Percentiles rank a stretch among this genome's conserved stretches.
These are phyloP conservation scores for Wallacemonas sp. DNA, from an alignment of 208 protist genomes.

Conservation along the genomic window DNA sequence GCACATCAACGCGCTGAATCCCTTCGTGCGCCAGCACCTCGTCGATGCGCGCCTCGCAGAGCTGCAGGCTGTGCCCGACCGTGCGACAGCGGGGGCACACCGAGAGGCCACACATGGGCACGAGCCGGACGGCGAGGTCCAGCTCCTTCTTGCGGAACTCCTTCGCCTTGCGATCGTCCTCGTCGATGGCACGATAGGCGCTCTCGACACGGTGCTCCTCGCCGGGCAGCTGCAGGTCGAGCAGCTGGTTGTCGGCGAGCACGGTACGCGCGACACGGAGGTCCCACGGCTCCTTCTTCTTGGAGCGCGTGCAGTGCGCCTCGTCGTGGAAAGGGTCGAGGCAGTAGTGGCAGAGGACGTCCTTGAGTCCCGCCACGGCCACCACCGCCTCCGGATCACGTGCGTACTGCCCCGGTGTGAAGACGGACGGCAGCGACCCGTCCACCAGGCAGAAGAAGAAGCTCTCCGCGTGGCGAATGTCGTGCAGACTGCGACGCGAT, in stretches of 20 bases:
- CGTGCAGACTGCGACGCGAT: conserved; percentile 40
- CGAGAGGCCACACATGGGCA: conserved; percentile 61
- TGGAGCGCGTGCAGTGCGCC: conserved; percentile 44
- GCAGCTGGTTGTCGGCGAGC: conserved; percentile 65
- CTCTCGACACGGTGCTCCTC: conserved; percentile 49
- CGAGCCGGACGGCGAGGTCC: conserved; percentile 64
- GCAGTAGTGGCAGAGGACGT: conserved; percentile 73
- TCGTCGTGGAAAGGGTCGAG: conserved; percentile 79
- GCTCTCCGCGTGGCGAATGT: conserved; percentile 65
- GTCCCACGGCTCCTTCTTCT: conserved; percentile 73
- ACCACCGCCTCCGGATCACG: conserved; percentile 77
- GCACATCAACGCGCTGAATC: conserved; percentile 54
- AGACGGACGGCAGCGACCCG: conserved; percentile 63
- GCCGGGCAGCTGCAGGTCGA: conserved; percentile 42
- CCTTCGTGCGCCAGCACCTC: conserved; percentile 46
- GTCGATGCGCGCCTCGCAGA: conserved; percentile 52
- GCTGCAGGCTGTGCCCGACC: conserved; percentile 60
- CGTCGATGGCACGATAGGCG: conserved; percentile 68
- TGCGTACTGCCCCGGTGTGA: conserved; percentile 72
- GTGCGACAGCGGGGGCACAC: conserved; percentile 65
- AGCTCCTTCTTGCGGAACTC: conserved; percentile 85
- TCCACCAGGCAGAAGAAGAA: conserved; percentile 90
- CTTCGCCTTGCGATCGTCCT: conserved; percentile 75
- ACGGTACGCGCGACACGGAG: conserved; percentile 71
- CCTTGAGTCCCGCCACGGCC: conserved; percentile 59